These are phyloP conservation scores for Solanum acaule DNA, from an alignment of 257 asterid species.

Conservation along the genomic window DNA sequence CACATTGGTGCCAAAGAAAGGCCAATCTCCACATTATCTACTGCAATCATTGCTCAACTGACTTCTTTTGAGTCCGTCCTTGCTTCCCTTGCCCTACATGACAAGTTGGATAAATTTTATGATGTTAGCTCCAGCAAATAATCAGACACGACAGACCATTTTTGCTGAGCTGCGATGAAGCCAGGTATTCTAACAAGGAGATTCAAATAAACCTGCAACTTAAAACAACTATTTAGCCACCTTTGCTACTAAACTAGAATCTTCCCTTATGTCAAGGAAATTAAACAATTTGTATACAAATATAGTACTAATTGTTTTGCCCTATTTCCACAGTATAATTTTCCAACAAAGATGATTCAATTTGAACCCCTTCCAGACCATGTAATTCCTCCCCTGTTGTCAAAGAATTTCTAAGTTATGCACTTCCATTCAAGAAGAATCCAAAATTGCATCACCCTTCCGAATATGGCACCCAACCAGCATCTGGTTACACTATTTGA, in stretches of 20 bases:
- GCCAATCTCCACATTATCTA: not conserved
- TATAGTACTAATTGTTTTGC: not conserved
- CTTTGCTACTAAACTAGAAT: not conserved
- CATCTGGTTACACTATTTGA: not conserved
- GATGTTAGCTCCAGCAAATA: not conserved
- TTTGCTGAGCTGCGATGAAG: not conserved
- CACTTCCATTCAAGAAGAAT: not conserved
- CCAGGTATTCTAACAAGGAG: not conserved
- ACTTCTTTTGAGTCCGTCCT: conserved; percentile 19
- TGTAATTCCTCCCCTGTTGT: not conserved
- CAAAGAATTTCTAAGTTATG: not conserved
- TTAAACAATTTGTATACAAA: not conserved
- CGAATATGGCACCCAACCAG: not conserved
- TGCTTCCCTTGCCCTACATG: conserved; percentile 37
- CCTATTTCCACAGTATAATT: not conserved
- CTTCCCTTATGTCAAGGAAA: not conserved
- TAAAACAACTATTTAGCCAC: not conserved
- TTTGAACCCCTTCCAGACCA: not conserved
- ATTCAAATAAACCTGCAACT: not conserved
- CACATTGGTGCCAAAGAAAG: not conserved
- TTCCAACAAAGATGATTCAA: not conserved
- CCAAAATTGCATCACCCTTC: not conserved
- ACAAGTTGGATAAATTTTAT: not conserved
- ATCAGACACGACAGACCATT: not conserved
- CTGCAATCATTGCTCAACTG: conserved; percentile 9